These are phyloP conservation scores for Bolboschoenus planiculmis DNA, from an alignment of 176 grass and related monocot genomes.

Conservation along the genomic window DNA sequence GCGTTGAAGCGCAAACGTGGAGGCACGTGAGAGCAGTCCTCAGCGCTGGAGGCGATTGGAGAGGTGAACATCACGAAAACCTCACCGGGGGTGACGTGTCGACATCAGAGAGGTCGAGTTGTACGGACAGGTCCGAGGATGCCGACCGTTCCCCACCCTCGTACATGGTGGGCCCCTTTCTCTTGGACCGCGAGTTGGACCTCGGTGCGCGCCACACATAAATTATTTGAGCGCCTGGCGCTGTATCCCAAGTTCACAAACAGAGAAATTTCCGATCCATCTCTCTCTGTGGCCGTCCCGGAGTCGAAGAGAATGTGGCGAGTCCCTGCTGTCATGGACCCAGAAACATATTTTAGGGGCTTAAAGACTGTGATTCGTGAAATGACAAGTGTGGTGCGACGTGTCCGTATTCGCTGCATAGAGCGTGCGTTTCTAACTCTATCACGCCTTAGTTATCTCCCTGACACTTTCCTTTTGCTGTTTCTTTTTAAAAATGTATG, in stretches of 20 bases:
- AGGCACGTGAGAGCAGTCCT: neutral
- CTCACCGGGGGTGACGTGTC: neutral
- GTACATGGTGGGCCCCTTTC: constrained; percentile 21
- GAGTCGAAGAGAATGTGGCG: neutral
- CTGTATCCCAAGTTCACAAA: neutral
- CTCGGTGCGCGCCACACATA: neutral
- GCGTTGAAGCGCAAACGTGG: neutral
- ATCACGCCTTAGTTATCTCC: neutral
- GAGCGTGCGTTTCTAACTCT: neutral
- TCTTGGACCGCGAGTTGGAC: neutral
- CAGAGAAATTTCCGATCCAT: neutral
- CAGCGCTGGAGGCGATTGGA: neutral
- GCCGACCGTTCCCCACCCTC: constrained; percentile 36
- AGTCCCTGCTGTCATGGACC: neutral
- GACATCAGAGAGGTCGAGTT: neutral
- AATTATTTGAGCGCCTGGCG: neutral
- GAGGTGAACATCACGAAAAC: neutral
- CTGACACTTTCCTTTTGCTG: neutral
- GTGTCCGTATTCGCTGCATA: neutral
- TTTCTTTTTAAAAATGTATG: neutral
- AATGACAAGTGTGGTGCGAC: neutral
- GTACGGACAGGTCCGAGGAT: constrained; percentile 40
- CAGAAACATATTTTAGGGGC: neutral
- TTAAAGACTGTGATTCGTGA: neutral
- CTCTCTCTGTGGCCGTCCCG: neutral